Percentiles rank a stretch among this genome's conserved stretches.
phyloP scores from a whole-genome alignment of 371 early-diverging fungal genomes.

The Mortierella sp. region DNA sequence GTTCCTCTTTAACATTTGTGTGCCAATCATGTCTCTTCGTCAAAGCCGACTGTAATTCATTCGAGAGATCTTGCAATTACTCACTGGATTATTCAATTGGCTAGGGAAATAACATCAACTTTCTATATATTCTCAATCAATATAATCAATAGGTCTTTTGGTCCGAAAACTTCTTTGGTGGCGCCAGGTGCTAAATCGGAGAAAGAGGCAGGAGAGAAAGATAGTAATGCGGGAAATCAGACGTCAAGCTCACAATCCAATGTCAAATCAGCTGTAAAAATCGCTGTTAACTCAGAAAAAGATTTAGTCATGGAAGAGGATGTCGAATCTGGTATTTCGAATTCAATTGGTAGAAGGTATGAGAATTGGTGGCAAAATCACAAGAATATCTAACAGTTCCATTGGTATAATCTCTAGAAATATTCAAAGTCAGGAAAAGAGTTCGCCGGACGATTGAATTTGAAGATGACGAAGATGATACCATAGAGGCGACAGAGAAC shows the following conservation, averaged over 20 bases:
- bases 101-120: background rate
- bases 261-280: background rate
- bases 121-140: background rate
- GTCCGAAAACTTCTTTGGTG: constrained; percentile 48
- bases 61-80: background rate
- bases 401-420: constrained; percentile 10
- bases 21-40: constrained; percentile 25
- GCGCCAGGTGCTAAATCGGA: constrained; percentile 32
- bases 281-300: background rate
- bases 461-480: constrained; percentile 37
- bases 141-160: constrained; percentile 34
- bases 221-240: constrained; percentile 1
- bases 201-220: constrained; percentile 4
- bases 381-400: background rate
- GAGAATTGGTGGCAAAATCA: constrained; percentile 16
- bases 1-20: background rate
- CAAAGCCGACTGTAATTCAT: constrained; percentile 37
- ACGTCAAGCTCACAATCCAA: background rate
- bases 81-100: background rate
- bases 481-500: background rate
- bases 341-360: background rate
- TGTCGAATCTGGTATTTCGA: constrained; percentile 22
- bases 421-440: constrained; percentile 29
- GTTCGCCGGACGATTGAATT: constrained; percentile 33
- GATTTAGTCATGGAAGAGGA: constrained; percentile 35